Evolutionary conservation across 768 basidiomycete species (phyloP).

Genomic region (Lactifluus piperatus): DNA sequence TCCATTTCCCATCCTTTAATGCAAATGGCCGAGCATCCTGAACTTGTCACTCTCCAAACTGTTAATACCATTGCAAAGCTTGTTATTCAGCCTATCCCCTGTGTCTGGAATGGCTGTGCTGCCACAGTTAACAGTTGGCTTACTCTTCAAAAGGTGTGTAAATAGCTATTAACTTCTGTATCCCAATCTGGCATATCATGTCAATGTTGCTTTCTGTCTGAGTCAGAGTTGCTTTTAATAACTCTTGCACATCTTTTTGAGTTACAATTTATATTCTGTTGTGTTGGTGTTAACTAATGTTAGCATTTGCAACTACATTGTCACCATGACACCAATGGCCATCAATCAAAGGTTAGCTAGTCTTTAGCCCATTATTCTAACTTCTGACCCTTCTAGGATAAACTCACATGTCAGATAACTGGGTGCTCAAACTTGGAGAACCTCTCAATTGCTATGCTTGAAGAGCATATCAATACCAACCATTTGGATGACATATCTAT

Average conservation of each 20-base stretch:
- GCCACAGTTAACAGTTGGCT: conserved; percentile 5
- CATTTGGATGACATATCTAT: neutral
- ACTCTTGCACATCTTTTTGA: neutral
- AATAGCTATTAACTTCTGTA: neutral
- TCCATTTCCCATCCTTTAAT: too few species aligned
- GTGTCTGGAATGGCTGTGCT: conserved; percentile 5
- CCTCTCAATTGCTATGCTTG: neutral
- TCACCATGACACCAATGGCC: neutral
- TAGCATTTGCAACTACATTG: conserved; percentile 5
- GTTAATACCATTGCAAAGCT: conserved; percentile 19
- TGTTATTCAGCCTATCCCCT: conserved; percentile 10
- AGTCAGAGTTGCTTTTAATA: neutral
- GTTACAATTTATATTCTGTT: neutral
- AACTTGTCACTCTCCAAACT: neutral
- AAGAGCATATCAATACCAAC: neutral
- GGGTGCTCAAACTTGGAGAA: neutral
- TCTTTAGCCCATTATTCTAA: neutral
- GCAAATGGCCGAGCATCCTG: neutral
- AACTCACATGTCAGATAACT: neutral
- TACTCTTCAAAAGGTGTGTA: conserved; percentile 9
- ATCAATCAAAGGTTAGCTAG: neutral
- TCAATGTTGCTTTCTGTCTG: neutral
- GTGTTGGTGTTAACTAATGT: too few species aligned
- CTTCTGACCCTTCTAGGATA: neutral
- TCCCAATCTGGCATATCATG: too few species aligned